Evolutionary conservation across 2,329 filamentous ascomycete genomes (phyloP).

Genomic region (Tolypocladium inflatum): DNA sequence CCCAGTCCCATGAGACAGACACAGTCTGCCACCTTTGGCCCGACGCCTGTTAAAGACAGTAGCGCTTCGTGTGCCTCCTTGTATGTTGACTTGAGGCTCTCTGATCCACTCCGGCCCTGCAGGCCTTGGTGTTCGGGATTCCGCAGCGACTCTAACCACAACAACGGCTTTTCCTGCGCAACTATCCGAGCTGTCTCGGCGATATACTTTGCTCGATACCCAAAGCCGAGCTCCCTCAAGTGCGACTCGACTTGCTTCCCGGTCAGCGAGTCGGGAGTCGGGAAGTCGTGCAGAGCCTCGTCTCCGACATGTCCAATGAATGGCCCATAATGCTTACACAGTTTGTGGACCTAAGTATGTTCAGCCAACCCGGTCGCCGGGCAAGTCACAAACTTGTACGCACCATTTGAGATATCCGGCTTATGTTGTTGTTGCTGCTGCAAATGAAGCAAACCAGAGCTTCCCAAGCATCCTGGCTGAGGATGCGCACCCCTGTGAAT

Average conservation of each 20-base stretch:
- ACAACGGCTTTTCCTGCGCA: conserved; percentile 51
- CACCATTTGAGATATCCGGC: conserved; percentile 91
- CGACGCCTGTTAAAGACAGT: conserved; percentile 74
- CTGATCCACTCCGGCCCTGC: conserved; percentile 26
- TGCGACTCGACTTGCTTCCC: conserved; percentile 67
- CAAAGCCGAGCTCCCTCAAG: conserved; percentile 78
- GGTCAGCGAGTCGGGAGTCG: conserved; percentile 63
- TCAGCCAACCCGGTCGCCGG: neutral
- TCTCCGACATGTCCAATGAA: conserved; percentile 62
- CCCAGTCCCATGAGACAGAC: conserved; percentile 93
- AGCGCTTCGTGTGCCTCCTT: conserved; percentile 72
- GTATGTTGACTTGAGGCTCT: conserved; percentile 49
- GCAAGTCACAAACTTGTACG: neutral
- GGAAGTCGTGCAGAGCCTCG: conserved; percentile 79
- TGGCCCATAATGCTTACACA: conserved; percentile 78
- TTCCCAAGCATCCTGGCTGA: conserved; percentile 95
- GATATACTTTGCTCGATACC: conserved; percentile 90
- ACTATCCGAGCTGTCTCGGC: conserved; percentile 75
- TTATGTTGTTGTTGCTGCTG: conserved; percentile 98
- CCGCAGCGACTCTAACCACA: conserved; percentile 69
- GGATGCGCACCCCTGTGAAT: conserved; percentile 84
- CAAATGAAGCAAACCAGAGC: conserved; percentile 91
- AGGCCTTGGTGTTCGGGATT: conserved; percentile 61
- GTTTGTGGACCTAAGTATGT: conserved; percentile 58
- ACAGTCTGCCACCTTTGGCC: conserved; percentile 94